phyloP scores from a whole-genome alignment of 2,329 filamentous ascomycete species.

The Paraconiothyrium sp. region DNA sequence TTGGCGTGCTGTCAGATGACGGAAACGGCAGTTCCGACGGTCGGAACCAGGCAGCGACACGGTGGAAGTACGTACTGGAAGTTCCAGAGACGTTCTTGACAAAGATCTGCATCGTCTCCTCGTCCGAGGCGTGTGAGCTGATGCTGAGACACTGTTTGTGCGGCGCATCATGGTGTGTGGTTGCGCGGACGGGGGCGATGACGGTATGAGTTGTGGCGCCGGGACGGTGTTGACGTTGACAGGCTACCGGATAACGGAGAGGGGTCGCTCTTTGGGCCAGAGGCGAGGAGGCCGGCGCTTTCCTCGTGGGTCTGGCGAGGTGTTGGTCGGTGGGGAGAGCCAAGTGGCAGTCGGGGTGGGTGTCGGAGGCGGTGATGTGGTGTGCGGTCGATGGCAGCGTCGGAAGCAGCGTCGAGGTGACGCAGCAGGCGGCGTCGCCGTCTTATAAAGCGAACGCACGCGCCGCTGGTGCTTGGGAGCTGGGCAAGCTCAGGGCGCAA shows the following conservation, averaged over 20 bases:
- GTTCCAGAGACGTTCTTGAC: slow-evolving; percentile 67
- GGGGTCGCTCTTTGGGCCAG: background rate
- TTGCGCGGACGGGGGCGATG: slow-evolving; percentile 19
- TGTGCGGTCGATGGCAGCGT: background rate
- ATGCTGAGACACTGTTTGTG: slow-evolving; percentile 53
- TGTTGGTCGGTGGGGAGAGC: background rate
- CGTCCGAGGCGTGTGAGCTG: slow-evolving; percentile 55
- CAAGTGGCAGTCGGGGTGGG: background rate
- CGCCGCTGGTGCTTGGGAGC: slow-evolving; percentile 11
- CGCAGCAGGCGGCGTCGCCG: slow-evolving; percentile 14
- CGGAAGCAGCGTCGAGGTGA: slow-evolving; percentile 12
- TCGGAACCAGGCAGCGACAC: slow-evolving; percentile 26
- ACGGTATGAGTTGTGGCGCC: slow-evolving; percentile 18
- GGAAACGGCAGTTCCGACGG: slow-evolving; percentile 22
- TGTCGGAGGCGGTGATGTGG: background rate
- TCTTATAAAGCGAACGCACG: slow-evolving; percentile 17
- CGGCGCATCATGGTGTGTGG: slow-evolving; percentile 42
- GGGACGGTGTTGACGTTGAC: slow-evolving; percentile 10
- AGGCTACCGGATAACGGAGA: slow-evolving; percentile 1
- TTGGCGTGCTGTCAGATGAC: slow-evolving; percentile 28
- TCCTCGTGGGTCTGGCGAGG: background rate
- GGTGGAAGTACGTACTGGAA: slow-evolving; percentile 57
- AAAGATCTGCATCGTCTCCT: slow-evolving; percentile 69
- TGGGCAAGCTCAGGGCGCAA: slow-evolving; percentile 4
- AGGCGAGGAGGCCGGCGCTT: background rate